Evolutionary conservation across 371 early-diverging fungal genomes (phyloP).

Genomic region (Blastocladiella emersonii): DNA sequence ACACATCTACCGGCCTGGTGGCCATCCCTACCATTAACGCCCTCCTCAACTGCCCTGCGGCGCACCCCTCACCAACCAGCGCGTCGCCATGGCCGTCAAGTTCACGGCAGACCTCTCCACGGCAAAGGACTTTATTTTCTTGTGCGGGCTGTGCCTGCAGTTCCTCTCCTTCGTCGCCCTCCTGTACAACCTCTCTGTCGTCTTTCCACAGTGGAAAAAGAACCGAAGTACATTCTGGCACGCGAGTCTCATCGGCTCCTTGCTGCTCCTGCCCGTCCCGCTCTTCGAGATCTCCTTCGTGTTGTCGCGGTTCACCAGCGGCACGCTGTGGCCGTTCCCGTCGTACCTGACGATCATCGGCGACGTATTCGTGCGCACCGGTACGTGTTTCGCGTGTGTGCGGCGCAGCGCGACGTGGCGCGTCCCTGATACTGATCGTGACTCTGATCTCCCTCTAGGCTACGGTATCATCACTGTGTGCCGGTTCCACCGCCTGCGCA

Average conservation of each 20-base stretch:
- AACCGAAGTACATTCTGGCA: not conserved
- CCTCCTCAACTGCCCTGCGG: no score
- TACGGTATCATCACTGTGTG: not conserved
- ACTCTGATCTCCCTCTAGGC: not conserved
- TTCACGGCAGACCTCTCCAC: no score
- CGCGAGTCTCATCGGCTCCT: not conserved
- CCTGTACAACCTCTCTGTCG: not conserved
- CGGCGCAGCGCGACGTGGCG: not conserved
- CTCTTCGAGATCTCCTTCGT: not conserved
- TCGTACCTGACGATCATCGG: not conserved
- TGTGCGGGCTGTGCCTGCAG: no score
- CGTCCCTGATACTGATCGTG: not conserved
- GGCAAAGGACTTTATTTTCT: no score
- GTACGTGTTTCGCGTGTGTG: not conserved
- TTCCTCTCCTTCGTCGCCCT: no score
- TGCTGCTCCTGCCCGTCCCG: not conserved
- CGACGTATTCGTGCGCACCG: not conserved
- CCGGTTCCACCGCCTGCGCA: not conserved
- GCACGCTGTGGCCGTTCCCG: not conserved
- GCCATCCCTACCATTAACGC: no score
- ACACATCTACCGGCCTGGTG: no score
- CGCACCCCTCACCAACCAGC: no score
- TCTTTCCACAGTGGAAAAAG: not conserved
- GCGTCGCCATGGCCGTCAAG: no score
- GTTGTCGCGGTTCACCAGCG: not conserved